Conservation (phyloP, 176 grass and related monocot genomes). For the Tuctoria greenei region DNA sequence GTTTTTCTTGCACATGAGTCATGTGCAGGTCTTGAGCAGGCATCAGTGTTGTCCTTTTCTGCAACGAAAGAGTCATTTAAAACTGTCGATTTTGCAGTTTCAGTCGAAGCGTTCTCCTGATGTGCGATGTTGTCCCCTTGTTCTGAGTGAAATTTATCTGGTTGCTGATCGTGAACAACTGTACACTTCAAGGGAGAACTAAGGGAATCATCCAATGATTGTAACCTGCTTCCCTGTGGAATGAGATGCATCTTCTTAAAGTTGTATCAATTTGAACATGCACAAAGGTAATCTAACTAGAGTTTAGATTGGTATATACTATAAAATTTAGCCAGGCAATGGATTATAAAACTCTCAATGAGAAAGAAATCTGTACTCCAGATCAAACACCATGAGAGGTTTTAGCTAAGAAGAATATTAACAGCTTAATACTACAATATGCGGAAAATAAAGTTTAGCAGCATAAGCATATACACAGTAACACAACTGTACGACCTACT, state of each 20-base stretch:
- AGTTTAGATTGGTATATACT: background rate
- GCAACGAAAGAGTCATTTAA: slow-evolving; percentile 56
- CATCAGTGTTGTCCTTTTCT: slow-evolving; percentile 68
- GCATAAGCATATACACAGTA: slow-evolving; percentile 1
- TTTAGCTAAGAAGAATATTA: slow-evolving; percentile 15
- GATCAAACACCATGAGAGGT: slow-evolving; percentile 19
- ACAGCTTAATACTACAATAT: background rate
- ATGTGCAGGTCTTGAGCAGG: slow-evolving; percentile 48
- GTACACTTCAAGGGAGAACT: slow-evolving; percentile 37
- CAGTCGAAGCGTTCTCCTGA: slow-evolving; percentile 56
- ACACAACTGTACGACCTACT: background rate
- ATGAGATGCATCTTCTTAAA: slow-evolving; percentile 43
- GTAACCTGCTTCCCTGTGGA: slow-evolving; percentile 56
- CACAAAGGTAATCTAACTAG: slow-evolving; percentile 26
- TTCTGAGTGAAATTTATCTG: slow-evolving; percentile 32
- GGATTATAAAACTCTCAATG: slow-evolving; percentile 7
- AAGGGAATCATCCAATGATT: slow-evolving; percentile 43
- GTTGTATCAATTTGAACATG: slow-evolving; percentile 26
- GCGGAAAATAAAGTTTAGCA: slow-evolving; percentile 9
- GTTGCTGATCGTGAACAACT: slow-evolving; percentile 22
- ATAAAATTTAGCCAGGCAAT: background rate
- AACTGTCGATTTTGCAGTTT: slow-evolving; percentile 55
- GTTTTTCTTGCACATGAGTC: slow-evolving; percentile 44
- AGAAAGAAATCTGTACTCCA: background rate
- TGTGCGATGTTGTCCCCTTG: slow-evolving; percentile 34